Base-by-base conservation (phyloP, 495 filamentous ascomycete species). In the Tuber brumale region DNA sequence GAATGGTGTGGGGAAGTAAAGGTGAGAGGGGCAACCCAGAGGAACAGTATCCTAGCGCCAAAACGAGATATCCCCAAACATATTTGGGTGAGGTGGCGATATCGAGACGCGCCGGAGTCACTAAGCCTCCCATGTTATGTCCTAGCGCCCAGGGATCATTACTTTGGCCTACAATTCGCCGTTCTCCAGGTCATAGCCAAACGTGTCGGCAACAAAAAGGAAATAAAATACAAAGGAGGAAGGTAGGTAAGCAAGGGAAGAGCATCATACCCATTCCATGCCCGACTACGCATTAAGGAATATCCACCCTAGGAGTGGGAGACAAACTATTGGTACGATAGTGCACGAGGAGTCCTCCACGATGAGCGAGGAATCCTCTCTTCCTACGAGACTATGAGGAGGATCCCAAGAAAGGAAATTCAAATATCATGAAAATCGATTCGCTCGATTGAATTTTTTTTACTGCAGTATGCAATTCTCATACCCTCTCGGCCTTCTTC, bases 201-300 rank as follows among this genome's bases (percentile, higher is more conserved):
- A 74, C 39, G 71, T 37, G 61, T 41, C 61, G 70, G 71, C 48
- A 73, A 66, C 45, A 41, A 70, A 70, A 79, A 43, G 19, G 72
- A 70, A 66, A 31, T 66, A 66, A 66, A 31, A 31, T 14, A 66
- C 57, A 66, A 66, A 31, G 48, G 48, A 57, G 9, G 23, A 57
- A 57, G 48, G 23, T n/a, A 8, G 48, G 57, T 66, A 66, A 66
- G 57, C 31, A 66, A 66, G 76, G 72, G 76, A 75, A 80, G 78
- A 73, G 78, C 78, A 80, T 79, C 78, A 76, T 73, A 70, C 77
- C 73, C 78, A 71, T 73, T 66, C 76, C 41, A 80, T 80, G 73
- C 71, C 45, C 61, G 57, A 73, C 76, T 44, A 73, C 71, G 70
- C 61, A 75, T 41, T 45, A 72, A 69, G 72, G 78, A 74, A 79